Conservation (phyloP, 352 stramenopile genomes). For the Pythium diclinum region DNA sequence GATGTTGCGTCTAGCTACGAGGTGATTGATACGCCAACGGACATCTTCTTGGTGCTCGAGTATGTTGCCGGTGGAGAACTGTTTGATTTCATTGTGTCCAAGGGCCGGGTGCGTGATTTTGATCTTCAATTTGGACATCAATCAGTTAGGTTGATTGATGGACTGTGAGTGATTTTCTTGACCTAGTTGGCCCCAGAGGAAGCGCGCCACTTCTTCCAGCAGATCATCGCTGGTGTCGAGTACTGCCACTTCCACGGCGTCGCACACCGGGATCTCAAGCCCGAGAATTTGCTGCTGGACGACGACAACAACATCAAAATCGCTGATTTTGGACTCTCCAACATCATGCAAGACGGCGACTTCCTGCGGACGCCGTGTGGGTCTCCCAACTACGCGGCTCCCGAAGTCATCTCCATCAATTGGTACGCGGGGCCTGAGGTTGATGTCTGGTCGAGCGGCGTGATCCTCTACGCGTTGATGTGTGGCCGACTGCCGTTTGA, state of each 20-base stretch:
- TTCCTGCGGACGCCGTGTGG: conserved; percentile 98
- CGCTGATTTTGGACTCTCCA: conserved; percentile 99
- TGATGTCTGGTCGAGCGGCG: conserved; percentile 98
- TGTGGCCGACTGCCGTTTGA: conserved; percentile 98
- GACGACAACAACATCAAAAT: conserved; percentile 99
- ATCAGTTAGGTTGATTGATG: not conserved
- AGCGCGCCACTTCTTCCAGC: conserved; percentile 99
- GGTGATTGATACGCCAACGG: conserved; percentile 98
- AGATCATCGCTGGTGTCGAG: conserved; percentile 97
- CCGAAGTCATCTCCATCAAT: conserved; percentile 98
- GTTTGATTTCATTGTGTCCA: conserved; percentile 99
- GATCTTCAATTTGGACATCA: not conserved
- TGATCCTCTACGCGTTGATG: conserved; percentile 99
- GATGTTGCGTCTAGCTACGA: conserved; percentile 74
- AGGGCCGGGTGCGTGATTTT: conserved; percentile 60
- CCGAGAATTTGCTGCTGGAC: conserved; percentile 97
- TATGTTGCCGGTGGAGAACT: conserved; percentile 93
- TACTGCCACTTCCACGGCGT: conserved; percentile 99
- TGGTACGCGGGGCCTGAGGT: conserved; percentile 98
- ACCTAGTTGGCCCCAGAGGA: conserved; percentile 93
- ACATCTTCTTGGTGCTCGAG: conserved; percentile 96
- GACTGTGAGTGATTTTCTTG: not conserved
- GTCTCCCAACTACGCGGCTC: conserved; percentile 99
- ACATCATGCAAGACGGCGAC: conserved; percentile 98
- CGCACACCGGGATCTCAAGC: conserved; percentile 98